phyloP scores from a whole-genome alignment of 2,329 filamentous ascomycete species.

The Xylariaceae sp. region DNA sequence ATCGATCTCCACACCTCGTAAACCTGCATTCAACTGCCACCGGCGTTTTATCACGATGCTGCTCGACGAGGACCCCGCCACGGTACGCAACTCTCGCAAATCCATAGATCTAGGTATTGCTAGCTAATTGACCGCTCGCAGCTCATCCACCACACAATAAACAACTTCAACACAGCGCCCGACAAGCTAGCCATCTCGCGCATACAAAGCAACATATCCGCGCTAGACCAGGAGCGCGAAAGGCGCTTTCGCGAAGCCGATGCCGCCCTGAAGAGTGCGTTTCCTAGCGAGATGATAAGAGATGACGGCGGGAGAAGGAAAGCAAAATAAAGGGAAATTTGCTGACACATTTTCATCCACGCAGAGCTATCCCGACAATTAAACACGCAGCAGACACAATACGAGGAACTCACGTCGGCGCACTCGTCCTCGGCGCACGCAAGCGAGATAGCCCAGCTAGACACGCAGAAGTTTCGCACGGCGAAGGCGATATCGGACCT shows the following conservation, averaged over 20 bases:
- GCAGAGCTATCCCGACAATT: slow-evolving; percentile 68
- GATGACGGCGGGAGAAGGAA: not conserved
- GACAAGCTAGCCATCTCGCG: slow-evolving; percentile 82
- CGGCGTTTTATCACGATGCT: slow-evolving; percentile 61
- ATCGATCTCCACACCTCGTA: not conserved
- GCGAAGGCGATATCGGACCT: slow-evolving; percentile 88
- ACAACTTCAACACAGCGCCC: slow-evolving; percentile 90
- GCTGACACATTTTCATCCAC: slow-evolving; percentile 29
- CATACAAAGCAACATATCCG: slow-evolving; percentile 76
- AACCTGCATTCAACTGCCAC: not conserved
- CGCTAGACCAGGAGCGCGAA: slow-evolving; percentile 78
- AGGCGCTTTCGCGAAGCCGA: slow-evolving; percentile 70
- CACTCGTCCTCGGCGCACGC: slow-evolving; percentile 80
- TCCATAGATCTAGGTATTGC: not conserved
- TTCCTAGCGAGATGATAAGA: not conserved
- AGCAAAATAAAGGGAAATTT: not conserved
- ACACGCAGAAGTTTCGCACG: slow-evolving; percentile 89
- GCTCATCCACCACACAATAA: slow-evolving; percentile 87
- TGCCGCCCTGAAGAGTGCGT: slow-evolving; percentile 56
- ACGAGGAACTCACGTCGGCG: slow-evolving; percentile 67
- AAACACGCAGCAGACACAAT: slow-evolving; percentile 67
- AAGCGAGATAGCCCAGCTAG: slow-evolving; percentile 76
- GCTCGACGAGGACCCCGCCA: slow-evolving; percentile 88
- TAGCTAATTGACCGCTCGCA: slow-evolving; percentile 37
- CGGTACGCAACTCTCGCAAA: slow-evolving; percentile 50